Base-by-base conservation (phyloP, 2,329 filamentous ascomycete species). In the Aspergillus phoenicis region DNA sequence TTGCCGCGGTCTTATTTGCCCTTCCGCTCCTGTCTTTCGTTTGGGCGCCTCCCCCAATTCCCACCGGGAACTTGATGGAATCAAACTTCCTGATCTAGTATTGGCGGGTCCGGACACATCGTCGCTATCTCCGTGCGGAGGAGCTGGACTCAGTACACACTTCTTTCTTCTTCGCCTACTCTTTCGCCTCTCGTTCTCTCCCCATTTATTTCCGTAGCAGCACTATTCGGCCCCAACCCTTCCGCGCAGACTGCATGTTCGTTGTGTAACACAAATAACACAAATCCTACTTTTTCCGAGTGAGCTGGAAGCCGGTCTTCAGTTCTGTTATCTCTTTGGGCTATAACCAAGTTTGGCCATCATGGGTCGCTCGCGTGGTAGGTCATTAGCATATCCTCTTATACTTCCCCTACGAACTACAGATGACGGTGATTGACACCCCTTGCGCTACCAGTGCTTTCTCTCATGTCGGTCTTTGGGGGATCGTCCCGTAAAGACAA, bases 391-490 rank as follows among this genome's bases (percentile, higher is more conserved):
- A 8, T 48, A 53, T 48, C 30, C 61, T 39, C 10, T 43, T 48
- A 30, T 5, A 58, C 28, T 57, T 52, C 38, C 33, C 24, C 49
- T 26, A 53, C 45, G n/a, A 36, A n/a, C 51, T 52, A 43, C 30
- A 45, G 36, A 60, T 22, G 33, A n/a, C n/a, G 11, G 43, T 38
- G 17, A 33, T 49, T 69, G 57, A 73, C 60, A 52, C 55, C 67
- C 68, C 67, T 73, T 72, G 71, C 70, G 61, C 70, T 63, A 20
- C 13, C 77, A 96, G 92, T 96, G 60, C 83, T 93, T 70, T 96
- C 91, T 70, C 96, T 96, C 79, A 94, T 96, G 85, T 92, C 90
- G 67, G 81, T 73, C 33, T 79, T 80, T 62, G 74, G 77, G 63
- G 74, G 76, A 41, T 70, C 71, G 69, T 78, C 72, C 62, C 70